Conservation (phyloP, 2,329 filamentous ascomycete species). For the Xylariaceae sp. region DNA sequence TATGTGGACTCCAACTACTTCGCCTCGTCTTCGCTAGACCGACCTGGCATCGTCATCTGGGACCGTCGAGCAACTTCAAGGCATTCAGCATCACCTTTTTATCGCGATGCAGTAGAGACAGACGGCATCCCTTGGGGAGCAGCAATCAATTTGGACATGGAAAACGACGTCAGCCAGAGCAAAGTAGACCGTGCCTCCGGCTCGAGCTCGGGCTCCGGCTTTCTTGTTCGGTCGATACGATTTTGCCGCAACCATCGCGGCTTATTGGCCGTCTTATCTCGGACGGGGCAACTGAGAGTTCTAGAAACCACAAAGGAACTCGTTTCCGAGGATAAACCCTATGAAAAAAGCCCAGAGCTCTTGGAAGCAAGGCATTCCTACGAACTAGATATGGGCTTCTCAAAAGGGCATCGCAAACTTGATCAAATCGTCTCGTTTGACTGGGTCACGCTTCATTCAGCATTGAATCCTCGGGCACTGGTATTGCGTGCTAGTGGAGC, state of each 20-base stretch:
- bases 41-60: constrained; percentile 71
- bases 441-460: constrained; percentile 56
- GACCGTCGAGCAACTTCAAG: constrained; percentile 61
- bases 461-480: constrained; percentile 52
- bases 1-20: constrained; percentile 79
- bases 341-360: constrained; percentile 50
- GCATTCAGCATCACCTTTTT: constrained; percentile 47
- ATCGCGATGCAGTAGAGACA: constrained; percentile 53
- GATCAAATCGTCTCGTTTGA: constrained; percentile 63
- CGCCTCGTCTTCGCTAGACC: constrained; percentile 69
- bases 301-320: constrained; percentile 53
- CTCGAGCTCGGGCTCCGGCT: too few species aligned
- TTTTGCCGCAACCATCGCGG: constrained; percentile 59
- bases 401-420: constrained; percentile 46
- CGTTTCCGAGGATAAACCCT: constrained; percentile 35
- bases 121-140: constrained; percentile 59
- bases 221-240: constrained; percentile 54
- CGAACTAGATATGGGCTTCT: constrained; percentile 56
- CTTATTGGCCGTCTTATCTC: constrained; percentile 55
- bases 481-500: constrained; percentile 55
- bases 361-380: constrained; percentile 55
- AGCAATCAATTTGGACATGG: constrained; percentile 51
- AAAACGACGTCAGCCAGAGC: constrained; percentile 50
- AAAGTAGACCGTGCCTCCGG: constrained; percentile 49
- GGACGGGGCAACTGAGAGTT: constrained; percentile 58